Base-by-base conservation (phyloP, 2,329 filamentous ascomycete genomes). In the Colletotrichum scovillei region DNA sequence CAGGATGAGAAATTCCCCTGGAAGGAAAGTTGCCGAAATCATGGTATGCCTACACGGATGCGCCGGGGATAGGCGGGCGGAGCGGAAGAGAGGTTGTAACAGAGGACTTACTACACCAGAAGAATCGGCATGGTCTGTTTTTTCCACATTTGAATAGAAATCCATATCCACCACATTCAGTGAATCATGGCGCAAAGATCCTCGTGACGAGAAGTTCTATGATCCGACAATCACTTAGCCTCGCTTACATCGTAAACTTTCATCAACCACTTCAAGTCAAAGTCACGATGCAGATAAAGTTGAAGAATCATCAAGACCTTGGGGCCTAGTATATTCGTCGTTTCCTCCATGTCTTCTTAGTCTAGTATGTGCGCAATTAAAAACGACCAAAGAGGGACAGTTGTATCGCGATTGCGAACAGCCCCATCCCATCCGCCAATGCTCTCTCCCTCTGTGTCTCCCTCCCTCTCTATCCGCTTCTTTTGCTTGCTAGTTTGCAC, bases 401-500 rank as follows among this genome's bases (percentile, higher is more conserved):
- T 14, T 52, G 42, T 26, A 3, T 52, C 28, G 26, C 42, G 42
- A 42, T 42, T 52, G 49, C 60, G 49, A 16, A 24, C 28, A 53
- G 7, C 59, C 59, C 67, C 26, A 19, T 35, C 55, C 46, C 70
- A 56, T 32, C 32, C 67, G 28, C 55, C 58, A 49, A 65, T 73
- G 70, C 60, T 60, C 38, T 57, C 30, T 42, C 38, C 16, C 14
- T 38, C 67, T 63, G 32, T 35, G 11, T 35, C 11, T 12, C 32
- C 4, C 22, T 42, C 38, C 38, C 38, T 42, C 67, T 64, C 66
- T 58, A 57, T 52, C 53, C 63, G 32, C 56, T 57, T 63, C 16
- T 26, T 49, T 57, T 69, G 55, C 67, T 73, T 60, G 66, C 60
- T 59, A 28, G 16, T 60, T 70, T 32, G 69, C 70, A 73, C 30